Percentiles rank a stretch among this genome's conserved stretches.
phyloP scores from a whole-genome alignment of 768 basidiomycete genomes.

The Asterophora parasitica region DNA sequence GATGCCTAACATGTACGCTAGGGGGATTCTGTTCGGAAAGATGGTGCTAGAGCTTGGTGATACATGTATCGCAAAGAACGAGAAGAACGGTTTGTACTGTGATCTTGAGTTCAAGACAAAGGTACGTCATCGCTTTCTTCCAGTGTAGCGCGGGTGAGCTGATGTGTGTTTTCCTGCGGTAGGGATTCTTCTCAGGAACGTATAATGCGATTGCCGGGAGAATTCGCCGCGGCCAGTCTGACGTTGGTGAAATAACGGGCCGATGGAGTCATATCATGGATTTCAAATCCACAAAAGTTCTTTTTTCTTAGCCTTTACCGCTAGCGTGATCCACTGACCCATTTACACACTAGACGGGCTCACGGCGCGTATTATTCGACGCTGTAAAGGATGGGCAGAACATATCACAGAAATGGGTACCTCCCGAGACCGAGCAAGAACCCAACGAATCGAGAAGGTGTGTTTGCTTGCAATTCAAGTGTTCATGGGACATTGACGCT shows the following conservation, averaged over 20 bases:
- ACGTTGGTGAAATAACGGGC: slow-evolving; percentile 84
- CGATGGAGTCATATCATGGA: slow-evolving; percentile 92
- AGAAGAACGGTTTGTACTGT: slow-evolving; percentile 64
- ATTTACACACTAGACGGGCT: slow-evolving; percentile 42
- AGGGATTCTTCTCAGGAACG: slow-evolving; percentile 97
- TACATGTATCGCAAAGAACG: slow-evolving; percentile 78
- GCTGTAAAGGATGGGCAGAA: slow-evolving; percentile 69
- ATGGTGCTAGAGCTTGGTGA: slow-evolving; percentile 98
- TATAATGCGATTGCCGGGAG: slow-evolving; percentile 89
- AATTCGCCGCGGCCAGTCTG: slow-evolving; percentile 56
- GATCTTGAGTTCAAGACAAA: slow-evolving; percentile 98
- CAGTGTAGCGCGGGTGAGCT: background rate
- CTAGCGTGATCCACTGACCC: background rate
- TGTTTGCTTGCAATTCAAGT: background rate
- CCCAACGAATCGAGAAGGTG: slow-evolving; percentile 84
- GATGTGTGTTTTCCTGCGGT: background rate
- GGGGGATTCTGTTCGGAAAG: slow-evolving; percentile 84
- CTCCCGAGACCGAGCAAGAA: slow-evolving; percentile 83
- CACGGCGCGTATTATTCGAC: slow-evolving; percentile 81
- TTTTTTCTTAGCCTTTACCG: slow-evolving; percentile 11
- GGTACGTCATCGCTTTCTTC: slow-evolving; percentile 35
- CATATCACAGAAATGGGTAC: slow-evolving; percentile 78
- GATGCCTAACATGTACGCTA: slow-evolving; percentile 98
- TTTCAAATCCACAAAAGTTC: slow-evolving; percentile 65
- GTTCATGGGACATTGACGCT: background rate